These are phyloP conservation scores for Penicillium dipodomyicola DNA, from an alignment of 495 filamentous ascomycete species.

Conservation along the genomic window DNA sequence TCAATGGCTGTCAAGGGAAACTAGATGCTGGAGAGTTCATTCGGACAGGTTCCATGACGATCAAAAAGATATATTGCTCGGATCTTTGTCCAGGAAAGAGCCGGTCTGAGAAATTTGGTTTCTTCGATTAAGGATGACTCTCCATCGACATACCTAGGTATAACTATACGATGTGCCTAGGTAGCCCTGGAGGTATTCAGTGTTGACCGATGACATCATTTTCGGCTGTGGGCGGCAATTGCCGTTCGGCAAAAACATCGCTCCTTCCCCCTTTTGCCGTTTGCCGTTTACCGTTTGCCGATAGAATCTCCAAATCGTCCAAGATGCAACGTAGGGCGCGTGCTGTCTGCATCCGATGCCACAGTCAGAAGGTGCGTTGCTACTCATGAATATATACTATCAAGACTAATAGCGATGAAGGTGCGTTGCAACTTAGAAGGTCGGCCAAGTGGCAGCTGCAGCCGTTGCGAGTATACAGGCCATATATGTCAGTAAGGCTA, in stretches of 20 bases:
- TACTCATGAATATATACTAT: neutral
- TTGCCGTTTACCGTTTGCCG: neutral
- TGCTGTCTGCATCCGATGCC: conserved; percentile 17
- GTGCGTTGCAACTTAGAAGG: conserved; percentile 19
- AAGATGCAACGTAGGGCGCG: conserved; percentile 14
- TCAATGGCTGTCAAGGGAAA: too few species aligned
- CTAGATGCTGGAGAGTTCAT: too few species aligned
- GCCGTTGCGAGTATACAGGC: conserved; percentile 7
- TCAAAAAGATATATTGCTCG: neutral
- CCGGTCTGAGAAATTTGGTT: neutral
- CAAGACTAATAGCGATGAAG: neutral
- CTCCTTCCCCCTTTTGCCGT: neutral
- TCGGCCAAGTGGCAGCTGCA: conserved; percentile 9
- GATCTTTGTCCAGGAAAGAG: neutral
- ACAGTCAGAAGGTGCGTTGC: conserved; percentile 15
- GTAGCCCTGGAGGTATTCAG: too few species aligned
- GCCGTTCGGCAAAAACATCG: neutral
- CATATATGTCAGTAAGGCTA: conserved; percentile 9
- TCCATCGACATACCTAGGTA: too few species aligned
- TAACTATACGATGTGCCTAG: too few species aligned
- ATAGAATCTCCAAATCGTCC: neutral
- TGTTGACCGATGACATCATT: neutral
- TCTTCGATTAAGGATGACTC: too few species aligned
- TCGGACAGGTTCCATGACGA: too few species aligned
- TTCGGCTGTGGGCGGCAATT: neutral